A percentile compares a stretch with the other conserved stretches of the same genome.
These are phyloP conservation scores for Pseudotulostoma volvatum DNA, from an alignment of 495 filamentous ascomycete species.

Conservation along the genomic window DNA sequence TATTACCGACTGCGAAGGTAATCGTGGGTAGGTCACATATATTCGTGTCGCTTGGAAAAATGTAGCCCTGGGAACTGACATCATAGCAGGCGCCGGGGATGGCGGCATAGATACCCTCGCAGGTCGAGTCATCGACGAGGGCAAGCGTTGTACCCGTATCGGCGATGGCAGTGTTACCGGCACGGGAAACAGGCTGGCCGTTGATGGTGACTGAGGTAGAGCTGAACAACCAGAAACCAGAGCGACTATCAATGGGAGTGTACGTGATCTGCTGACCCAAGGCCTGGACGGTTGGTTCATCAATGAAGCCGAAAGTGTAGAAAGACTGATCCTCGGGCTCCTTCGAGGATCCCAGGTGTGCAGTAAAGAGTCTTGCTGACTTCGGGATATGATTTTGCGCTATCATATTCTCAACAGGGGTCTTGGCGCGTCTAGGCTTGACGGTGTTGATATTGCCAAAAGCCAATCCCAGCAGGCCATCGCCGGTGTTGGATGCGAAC, in stretches of 20 bases:
- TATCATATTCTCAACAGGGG: slow-evolving; percentile 66
- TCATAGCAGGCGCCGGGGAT: slow-evolving; percentile 56
- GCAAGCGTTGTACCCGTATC: slow-evolving; percentile 67
- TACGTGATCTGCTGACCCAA: slow-evolving; percentile 42
- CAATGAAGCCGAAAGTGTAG: slow-evolving; percentile 70
- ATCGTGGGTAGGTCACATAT: slow-evolving; percentile 45
- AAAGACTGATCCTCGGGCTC: slow-evolving; percentile 44
- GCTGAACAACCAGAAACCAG: slow-evolving; percentile 60
- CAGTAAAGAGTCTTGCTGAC: slow-evolving; percentile 52
- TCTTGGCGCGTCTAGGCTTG: slow-evolving; percentile 41
- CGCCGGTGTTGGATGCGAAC: slow-evolving; percentile 43
- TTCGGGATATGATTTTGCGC: slow-evolving; percentile 45
- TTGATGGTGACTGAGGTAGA: slow-evolving; percentile 44
- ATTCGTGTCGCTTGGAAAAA: slow-evolving; percentile 43
- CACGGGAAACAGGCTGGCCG: slow-evolving; percentile 36
- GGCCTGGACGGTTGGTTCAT: slow-evolving; percentile 41
- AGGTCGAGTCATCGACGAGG: slow-evolving; percentile 48
- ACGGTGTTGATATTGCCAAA: slow-evolving; percentile 58
- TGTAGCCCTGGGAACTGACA: slow-evolving; percentile 45
- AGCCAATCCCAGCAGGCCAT: slow-evolving; percentile 61
- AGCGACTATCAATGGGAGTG: slow-evolving; percentile 46
- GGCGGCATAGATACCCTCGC: slow-evolving; percentile 49
- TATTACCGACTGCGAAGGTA: slow-evolving; percentile 49
- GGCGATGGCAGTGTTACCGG: slow-evolving; percentile 61
- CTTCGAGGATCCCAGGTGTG: slow-evolving; percentile 46